Conservation (phyloP, 768 basidiomycete genomes). For the Termitomyces sp. region DNA sequence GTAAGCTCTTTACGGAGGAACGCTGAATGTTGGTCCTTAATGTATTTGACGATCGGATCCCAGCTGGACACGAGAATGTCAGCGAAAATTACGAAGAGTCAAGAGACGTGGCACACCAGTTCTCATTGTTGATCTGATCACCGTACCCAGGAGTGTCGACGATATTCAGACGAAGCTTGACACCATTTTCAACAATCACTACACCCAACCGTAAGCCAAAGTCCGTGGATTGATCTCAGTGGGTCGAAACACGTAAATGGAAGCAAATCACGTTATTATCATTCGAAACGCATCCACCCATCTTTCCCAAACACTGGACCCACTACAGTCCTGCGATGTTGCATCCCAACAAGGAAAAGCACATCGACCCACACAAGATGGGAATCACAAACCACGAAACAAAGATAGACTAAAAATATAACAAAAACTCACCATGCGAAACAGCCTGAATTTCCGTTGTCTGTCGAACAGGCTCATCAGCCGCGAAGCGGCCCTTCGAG, state of each 20-base stretch:
- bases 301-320: neutral
- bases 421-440: constrained; percentile 71
- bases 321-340: neutral
- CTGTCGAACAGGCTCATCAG: constrained; percentile 87
- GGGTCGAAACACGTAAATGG: constrained; percentile 3
- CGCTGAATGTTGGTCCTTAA: constrained; percentile 98
- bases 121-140: constrained; percentile 98
- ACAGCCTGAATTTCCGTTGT: constrained; percentile 96
- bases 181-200: constrained; percentile 97
- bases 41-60: constrained; percentile 99
- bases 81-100: neutral
- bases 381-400: neutral
- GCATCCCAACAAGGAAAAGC: neutral
- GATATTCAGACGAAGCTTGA: constrained; percentile 92
- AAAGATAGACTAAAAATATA: neutral
- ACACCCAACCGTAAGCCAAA: constrained; percentile 1
- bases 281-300: neutral
- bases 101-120: constrained; percentile 58
- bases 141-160: constrained; percentile 99
- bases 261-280: neutral
- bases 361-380: neutral
- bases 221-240: neutral
- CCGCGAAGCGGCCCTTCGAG: constrained; percentile 87
- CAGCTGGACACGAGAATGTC: constrained; percentile 50
- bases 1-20: constrained; percentile 99